Conservation (phyloP, 1,139 yeast genomes). For the Blastobotrys apis region DNA sequence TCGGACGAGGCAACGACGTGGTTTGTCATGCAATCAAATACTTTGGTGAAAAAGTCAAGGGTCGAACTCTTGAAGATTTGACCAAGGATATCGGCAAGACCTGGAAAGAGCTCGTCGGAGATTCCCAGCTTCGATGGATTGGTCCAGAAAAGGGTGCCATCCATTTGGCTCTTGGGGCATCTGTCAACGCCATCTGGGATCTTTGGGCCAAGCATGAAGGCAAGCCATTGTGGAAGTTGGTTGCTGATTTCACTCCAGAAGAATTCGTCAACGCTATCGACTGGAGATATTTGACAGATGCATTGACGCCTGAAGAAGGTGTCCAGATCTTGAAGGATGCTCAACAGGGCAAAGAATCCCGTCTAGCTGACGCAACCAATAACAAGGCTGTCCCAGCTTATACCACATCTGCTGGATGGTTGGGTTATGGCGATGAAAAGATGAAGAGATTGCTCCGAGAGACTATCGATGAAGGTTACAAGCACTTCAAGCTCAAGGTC, state of each 20-base stretch:
- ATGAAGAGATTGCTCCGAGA: constrained; percentile 35
- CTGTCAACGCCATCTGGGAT: constrained; percentile 41
- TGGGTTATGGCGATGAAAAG: constrained; percentile 42
- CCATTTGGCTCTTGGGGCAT: constrained; percentile 37
- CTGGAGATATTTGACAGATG: constrained; percentile 41
- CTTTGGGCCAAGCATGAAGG: constrained; percentile 38
- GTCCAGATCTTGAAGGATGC: constrained; percentile 33
- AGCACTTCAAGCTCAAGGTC: constrained; percentile 41
- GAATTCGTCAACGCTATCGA: constrained; percentile 43
- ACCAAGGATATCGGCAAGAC: constrained; percentile 38
- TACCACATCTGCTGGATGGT: constrained; percentile 46
- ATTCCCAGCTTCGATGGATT: constrained; percentile 40
- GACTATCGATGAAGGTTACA: constrained; percentile 40
- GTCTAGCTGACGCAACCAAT: constrained; percentile 35
- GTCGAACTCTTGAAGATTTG: constrained; percentile 33
- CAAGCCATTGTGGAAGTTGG: constrained; percentile 41
- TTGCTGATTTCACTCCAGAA: constrained; percentile 41
- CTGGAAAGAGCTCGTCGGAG: constrained; percentile 39
- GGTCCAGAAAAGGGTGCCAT: constrained; percentile 42
- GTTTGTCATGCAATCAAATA: constrained; percentile 34
- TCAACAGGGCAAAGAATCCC: constrained; percentile 33
- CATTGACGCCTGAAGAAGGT: constrained; percentile 41
- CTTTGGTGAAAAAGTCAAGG: constrained; percentile 33
- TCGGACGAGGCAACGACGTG: constrained; percentile 36
- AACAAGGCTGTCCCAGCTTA: constrained; percentile 43